Base-by-base conservation (phyloP, 202 grass and related monocot species). In the Tripidium arundinaceum region DNA sequence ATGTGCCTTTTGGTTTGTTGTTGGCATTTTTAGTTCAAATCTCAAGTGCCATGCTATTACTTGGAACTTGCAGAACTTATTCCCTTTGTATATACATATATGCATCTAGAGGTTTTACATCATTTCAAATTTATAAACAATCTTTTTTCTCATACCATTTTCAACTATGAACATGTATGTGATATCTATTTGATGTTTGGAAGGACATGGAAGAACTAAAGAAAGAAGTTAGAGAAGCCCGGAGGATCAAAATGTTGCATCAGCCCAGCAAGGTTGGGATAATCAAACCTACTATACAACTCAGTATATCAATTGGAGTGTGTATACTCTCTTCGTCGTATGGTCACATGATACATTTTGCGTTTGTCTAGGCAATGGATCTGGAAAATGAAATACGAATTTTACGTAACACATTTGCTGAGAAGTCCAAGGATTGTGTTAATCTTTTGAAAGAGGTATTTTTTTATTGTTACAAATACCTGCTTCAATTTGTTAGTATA, bases 221-320 rank as follows among this genome's bases (percentile, higher is more conserved):
- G 86, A 88, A 88, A 83, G 90, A 98, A 86, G 88, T 89, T 81
- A 91, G 87, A 80, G 95, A 86, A 79, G 95, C 95, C n/a, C 75
- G 92, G 37, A 94, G 95, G 90, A 98, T 98, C 72, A 98, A 98
- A 93, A 94, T 98, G 95, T 89, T 98, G 70, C 95, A 98, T 87
- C 72, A 92, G 81, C 92, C 92, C 39, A 98, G 95, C 92, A 94
- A 92, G 88, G 95, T 98, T 85, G 10, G 45, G 31, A 85, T 50
- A 21, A 41, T 68, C 43, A 6, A 40, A 68, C 46, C 24, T 69
- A 61, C 61, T 83, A 34, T 36, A 75, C 67, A 70, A 49, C 45
- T 71, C 9, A 19, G 34, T 73, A 52, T 55, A 47, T 18, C 8
- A 66, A 60, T 39, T 76, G 78, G 24, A 34, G 19, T 40, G 3